A percentile compares a stretch with the other conserved stretches of the same genome.
Conservation (phyloP, 495 filamentous ascomycete genomes). For the Neurospora sp. region DNA sequence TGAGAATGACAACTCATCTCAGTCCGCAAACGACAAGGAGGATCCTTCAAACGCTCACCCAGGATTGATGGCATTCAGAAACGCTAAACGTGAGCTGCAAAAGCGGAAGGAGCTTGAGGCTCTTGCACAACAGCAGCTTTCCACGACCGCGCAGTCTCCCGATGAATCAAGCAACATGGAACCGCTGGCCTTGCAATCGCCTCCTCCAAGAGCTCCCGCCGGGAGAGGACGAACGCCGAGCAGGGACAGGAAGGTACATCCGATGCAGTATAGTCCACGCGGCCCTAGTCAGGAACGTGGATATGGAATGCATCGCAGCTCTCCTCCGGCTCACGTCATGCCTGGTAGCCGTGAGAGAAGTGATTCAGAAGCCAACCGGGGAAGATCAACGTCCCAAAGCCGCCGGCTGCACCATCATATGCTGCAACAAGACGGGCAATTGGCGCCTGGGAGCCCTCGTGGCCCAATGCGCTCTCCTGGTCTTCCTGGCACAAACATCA, state of each 20-base stretch:
- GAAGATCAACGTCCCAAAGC: conserved; percentile 39
- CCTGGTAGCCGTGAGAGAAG: conserved; percentile 47
- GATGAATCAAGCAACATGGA: conserved; percentile 13
- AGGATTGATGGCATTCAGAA: conserved; percentile 38
- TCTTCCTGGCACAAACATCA: conserved; percentile 33
- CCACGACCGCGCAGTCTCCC: conserved; percentile 9
- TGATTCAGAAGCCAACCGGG: conserved; percentile 45
- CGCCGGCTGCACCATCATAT: conserved; percentile 34
- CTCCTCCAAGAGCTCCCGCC: conserved; percentile 21
- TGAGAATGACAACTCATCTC: conserved; percentile 10
- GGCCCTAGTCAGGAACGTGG: conserved; percentile 29
- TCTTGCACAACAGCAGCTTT: conserved; percentile 23
- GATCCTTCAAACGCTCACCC: conserved; percentile 27
- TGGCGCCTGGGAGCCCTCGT: conserved; percentile 19
- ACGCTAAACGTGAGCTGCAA: conserved; percentile 44
- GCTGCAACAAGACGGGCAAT: conserved; percentile 35
- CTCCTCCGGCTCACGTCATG: conserved; percentile 17
- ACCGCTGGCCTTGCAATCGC: conserved; percentile 14
- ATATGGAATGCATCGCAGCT: conserved; percentile 11
- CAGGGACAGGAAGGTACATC: conserved; percentile 34
- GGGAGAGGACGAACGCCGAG: conserved; percentile 31
- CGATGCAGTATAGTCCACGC: conserved; percentile 30
- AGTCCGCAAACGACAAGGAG: conserved; percentile 13
- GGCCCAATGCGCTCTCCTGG: conserved; percentile 33
- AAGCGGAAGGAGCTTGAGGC: conserved; percentile 39